phyloP scores from a whole-genome alignment of 768 basidiomycete genomes.

The Leccinum broughii region DNA sequence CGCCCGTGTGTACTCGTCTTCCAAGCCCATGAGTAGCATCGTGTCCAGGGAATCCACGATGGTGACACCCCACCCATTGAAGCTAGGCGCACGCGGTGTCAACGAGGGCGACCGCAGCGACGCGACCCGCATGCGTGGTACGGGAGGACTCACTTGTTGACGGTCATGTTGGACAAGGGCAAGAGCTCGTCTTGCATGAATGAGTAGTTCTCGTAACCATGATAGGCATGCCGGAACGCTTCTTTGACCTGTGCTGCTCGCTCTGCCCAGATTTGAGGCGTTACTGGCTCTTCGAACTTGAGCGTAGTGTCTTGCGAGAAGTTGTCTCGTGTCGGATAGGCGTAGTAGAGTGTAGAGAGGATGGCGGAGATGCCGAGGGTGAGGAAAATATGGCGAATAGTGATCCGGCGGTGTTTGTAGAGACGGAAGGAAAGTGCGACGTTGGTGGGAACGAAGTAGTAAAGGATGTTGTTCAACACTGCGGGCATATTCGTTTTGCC shows the following conservation, averaged over 20 bases:
- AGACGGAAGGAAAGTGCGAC: background rate
- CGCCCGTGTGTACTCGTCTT: constrained; percentile 68
- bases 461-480: background rate
- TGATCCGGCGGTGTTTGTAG: constrained; percentile 12
- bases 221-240: constrained; percentile 71
- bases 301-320: background rate
- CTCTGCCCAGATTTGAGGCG: constrained; percentile 44
- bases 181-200: constrained; percentile 62
- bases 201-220: constrained; percentile 60
- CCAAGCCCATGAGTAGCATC: constrained; percentile 76
- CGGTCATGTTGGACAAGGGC: constrained; percentile 47
- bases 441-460: background rate
- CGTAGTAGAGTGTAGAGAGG: constrained; percentile 22
- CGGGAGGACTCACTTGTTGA: constrained; percentile 50
- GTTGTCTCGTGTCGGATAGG: constrained; percentile 8
- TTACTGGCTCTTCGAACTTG: constrained; percentile 7
- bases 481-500: background rate
- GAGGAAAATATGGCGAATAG: constrained; percentile 21
- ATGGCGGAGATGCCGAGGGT: constrained; percentile 9
- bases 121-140: too few species aligned
- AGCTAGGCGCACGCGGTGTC: background rate
- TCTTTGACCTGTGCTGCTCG: constrained; percentile 57
- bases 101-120: background rate
- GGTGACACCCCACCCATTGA: constrained; percentile 76
- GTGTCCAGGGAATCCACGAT: constrained; percentile 83